Evolutionary conservation across 495 filamentous ascomycete genomes (phyloP).

Genomic region (Usnea hakonensis): DNA sequence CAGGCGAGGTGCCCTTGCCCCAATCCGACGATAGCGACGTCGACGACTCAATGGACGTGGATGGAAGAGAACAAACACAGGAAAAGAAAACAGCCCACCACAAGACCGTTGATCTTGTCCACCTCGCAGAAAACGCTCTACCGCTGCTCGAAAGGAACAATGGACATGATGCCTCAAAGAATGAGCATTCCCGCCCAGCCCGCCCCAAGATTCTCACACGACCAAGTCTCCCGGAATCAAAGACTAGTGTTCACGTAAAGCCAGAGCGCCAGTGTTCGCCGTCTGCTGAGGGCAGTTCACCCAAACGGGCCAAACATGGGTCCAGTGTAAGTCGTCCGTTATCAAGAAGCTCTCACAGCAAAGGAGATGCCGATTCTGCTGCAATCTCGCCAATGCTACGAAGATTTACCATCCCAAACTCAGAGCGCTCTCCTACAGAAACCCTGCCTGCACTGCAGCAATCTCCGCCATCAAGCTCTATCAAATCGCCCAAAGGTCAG

Average conservation of each 20-base stretch:
- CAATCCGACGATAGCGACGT: conserved; percentile 17
- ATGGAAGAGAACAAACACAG: not conserved
- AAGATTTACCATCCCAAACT: conserved; percentile 26
- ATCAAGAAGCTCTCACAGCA: conserved; percentile 5
- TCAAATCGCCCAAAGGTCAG: conserved; percentile 35
- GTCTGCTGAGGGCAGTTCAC: not conserved
- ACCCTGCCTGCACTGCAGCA: conserved; percentile 34
- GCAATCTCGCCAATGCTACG: conserved; percentile 17
- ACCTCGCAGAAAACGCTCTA: conserved; percentile 10
- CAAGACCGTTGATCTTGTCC: not conserved
- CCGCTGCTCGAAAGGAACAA: conserved; percentile 1
- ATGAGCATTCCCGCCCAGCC: conserved; percentile 10
- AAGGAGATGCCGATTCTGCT: conserved; percentile 9
- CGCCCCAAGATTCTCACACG: conserved; percentile 14
- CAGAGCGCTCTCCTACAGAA: conserved; percentile 24
- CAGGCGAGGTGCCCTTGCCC: conserved; percentile 24
- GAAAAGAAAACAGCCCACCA: not conserved
- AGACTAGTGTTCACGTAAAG: not conserved
- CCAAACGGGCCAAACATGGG: not conserved
- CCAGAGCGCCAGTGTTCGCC: conserved; percentile 1
- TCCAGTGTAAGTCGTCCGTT: not conserved
- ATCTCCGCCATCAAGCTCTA: conserved; percentile 29
- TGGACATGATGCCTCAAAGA: not conserved
- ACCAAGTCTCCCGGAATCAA: not conserved
- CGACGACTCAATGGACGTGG: conserved; percentile 15